Percentiles rank a stretch among this genome's conserved stretches.
These are phyloP conservation scores for Dactylorhiza incarnata DNA, from an alignment of 106 monocot species.

Conservation along the genomic window DNA sequence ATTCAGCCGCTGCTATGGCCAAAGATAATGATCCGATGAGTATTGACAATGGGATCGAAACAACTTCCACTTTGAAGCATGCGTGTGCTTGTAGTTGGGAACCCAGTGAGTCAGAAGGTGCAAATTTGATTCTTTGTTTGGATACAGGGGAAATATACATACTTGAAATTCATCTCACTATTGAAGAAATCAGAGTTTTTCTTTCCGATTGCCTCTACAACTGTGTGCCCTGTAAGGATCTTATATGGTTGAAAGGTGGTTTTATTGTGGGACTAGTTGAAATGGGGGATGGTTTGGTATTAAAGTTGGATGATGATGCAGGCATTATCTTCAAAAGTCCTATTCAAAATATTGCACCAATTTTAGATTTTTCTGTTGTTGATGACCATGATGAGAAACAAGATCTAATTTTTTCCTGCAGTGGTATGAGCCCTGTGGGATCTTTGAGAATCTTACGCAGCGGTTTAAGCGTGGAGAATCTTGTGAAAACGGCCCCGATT, in stretches of 20 bases:
- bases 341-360: conserved; percentile 85
- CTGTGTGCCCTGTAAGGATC: conserved; percentile 56
- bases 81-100: conserved; percentile 82
- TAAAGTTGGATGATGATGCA: conserved; percentile 64
- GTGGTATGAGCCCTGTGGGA: conserved; percentile 78
- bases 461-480: conserved; percentile 81
- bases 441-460: conserved; percentile 67
- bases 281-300: conserved; percentile 89
- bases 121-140: conserved; percentile 75
- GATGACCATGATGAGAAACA: conserved; percentile 77
- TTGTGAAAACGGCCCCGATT: conserved; percentile 52
- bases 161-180: conserved; percentile 46
- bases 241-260: conserved; percentile 65
- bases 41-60: conserved; percentile 44
- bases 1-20: conserved; percentile 38
- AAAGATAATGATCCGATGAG: conserved; percentile 71
- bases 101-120: conserved; percentile 30
- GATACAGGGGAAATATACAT: conserved; percentile 70
- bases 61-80: conserved; percentile 25
- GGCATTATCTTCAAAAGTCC: conserved; percentile 39
- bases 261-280: conserved; percentile 70
- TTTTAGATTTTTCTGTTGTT: conserved; percentile 59
- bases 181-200: conserved; percentile 37
- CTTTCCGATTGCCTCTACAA: conserved; percentile 50
- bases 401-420: conserved; percentile 79